Percentiles rank a stretch among this genome's conserved stretches.
phyloP scores from a whole-genome alignment of 2,329 filamentous ascomycete species.

The Hymenoscyphus linearis region DNA sequence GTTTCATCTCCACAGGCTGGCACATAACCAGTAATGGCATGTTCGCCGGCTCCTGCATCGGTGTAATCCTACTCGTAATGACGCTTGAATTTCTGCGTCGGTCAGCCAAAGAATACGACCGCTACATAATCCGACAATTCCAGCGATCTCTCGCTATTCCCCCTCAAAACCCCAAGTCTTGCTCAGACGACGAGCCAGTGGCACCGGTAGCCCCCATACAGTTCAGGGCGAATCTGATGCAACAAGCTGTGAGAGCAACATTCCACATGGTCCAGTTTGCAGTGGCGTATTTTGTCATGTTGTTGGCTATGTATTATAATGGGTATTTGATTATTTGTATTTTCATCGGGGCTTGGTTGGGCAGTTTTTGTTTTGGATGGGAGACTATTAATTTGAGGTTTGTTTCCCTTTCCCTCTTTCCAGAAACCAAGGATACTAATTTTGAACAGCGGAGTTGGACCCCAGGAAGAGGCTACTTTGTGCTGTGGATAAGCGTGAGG shows the following conservation, averaged over 20 bases:
- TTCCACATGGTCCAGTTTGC: conserved; percentile 68
- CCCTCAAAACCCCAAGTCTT: neutral
- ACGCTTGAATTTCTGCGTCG: conserved; percentile 68
- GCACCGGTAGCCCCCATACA: neutral
- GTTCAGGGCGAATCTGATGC: conserved; percentile 53
- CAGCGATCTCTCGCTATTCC: conserved; percentile 12
- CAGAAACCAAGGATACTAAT: neutral
- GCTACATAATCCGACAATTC: conserved; percentile 53
- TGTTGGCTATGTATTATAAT: conserved; percentile 59
- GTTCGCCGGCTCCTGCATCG: conserved; percentile 78
- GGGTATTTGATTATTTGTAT: conserved; percentile 78
- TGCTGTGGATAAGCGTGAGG: conserved; percentile 22
- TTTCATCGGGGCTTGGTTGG: conserved; percentile 69
- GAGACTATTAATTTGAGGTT: conserved; percentile 41
- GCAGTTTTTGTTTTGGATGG: conserved; percentile 70
- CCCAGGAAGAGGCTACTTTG: conserved; percentile 21
- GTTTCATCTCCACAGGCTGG: conserved; percentile 68
- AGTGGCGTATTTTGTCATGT: conserved; percentile 75
- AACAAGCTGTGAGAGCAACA: conserved; percentile 62
- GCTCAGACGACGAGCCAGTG: neutral
- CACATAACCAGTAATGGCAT: conserved; percentile 62
- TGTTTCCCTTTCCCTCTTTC: neutral
- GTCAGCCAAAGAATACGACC: conserved; percentile 66
- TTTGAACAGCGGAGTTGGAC: conserved; percentile 9
- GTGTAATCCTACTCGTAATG: conserved; percentile 69